A percentile compares a stretch with the other conserved stretches of the same genome.
Conservation (phyloP, 495 filamentous ascomycete genomes). For the Aspergillus bridgeri region DNA sequence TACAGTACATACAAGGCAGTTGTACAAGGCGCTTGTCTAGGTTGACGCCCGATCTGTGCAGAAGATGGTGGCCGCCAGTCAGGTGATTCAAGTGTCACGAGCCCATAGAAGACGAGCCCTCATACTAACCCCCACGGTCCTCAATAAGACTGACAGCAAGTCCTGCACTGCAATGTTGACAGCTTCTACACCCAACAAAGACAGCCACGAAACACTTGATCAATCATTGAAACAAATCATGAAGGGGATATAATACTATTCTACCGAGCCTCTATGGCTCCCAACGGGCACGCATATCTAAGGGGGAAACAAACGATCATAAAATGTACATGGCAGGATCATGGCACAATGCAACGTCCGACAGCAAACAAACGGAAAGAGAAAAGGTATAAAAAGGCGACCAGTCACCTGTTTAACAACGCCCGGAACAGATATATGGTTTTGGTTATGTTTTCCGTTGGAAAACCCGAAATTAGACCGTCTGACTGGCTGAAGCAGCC, state of each 20-base stretch:
- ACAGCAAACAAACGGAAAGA: constrained; percentile 6
- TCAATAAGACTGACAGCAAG: neutral
- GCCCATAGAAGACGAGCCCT: no score
- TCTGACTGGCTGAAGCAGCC: constrained; percentile 39
- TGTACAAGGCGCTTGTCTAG: neutral
- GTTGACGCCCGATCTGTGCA: neutral
- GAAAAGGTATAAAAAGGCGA: constrained; percentile 14
- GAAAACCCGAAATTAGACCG: constrained; percentile 15
- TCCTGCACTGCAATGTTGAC: neutral
- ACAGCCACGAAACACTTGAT: neutral
- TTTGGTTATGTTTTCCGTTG: neutral
- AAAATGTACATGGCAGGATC: constrained; percentile 18
- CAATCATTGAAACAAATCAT: neutral
- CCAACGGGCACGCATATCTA: constrained; percentile 15
- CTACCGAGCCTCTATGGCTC: constrained; percentile 21
- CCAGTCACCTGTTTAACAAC: constrained; percentile 9
- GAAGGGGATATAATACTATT: constrained; percentile 15
- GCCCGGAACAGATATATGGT: constrained; percentile 2
- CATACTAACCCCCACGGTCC: neutral
- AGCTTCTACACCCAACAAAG: neutral
- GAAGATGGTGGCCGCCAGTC: neutral
- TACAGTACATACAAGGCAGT: no score
- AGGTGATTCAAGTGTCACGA: neutral
- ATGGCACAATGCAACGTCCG: constrained; percentile 8
- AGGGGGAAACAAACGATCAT: constrained; percentile 16